Conservation (phyloP, 73 alveolate species). For the Paramecium tetraurelia region DNA sequence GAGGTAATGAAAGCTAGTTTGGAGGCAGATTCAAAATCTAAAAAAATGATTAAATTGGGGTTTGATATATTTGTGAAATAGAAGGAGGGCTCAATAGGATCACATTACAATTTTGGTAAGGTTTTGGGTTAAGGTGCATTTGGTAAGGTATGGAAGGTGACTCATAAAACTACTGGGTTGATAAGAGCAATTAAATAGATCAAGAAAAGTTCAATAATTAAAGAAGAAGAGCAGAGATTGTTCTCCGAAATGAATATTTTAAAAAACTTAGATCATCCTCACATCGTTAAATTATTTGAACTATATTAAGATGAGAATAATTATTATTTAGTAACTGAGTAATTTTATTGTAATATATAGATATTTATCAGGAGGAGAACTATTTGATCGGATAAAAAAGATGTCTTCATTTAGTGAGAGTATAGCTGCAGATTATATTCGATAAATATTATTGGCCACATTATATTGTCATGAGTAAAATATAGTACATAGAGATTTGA, state of each 20-base stretch:
- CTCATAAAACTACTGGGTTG: conserved; percentile 55
- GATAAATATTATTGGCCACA: conserved; percentile 75
- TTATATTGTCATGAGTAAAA: conserved; percentile 81
- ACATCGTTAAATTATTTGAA: conserved; percentile 71
- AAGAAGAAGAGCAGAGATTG: conserved; percentile 40
- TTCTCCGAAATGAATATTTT: conserved; percentile 27
- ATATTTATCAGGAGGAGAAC: conserved; percentile 80
- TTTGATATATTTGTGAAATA: conserved; percentile 13
- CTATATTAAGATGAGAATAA: conserved; percentile 77
- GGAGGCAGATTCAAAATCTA: neutral
- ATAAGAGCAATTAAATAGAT: conserved; percentile 50
- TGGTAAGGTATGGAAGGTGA: conserved; percentile 58
- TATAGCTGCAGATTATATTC: conserved; percentile 80
- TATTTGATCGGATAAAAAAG: conserved; percentile 69
- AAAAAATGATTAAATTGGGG: neutral
- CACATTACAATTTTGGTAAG: conserved; percentile 26
- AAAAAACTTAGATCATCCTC: conserved; percentile 50
- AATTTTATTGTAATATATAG: neutral
- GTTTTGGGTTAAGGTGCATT: conserved; percentile 51
- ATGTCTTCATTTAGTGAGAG: conserved; percentile 72
- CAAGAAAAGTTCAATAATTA: neutral
- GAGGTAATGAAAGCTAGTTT: neutral
- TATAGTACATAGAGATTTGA: conserved; percentile 90
- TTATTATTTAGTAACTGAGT: conserved; percentile 83
- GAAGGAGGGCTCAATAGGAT: conserved; percentile 10